Evolutionary conservation across 176 grass and related monocot genomes (phyloP).

Genomic region (Echinochloa phyllopogon): DNA sequence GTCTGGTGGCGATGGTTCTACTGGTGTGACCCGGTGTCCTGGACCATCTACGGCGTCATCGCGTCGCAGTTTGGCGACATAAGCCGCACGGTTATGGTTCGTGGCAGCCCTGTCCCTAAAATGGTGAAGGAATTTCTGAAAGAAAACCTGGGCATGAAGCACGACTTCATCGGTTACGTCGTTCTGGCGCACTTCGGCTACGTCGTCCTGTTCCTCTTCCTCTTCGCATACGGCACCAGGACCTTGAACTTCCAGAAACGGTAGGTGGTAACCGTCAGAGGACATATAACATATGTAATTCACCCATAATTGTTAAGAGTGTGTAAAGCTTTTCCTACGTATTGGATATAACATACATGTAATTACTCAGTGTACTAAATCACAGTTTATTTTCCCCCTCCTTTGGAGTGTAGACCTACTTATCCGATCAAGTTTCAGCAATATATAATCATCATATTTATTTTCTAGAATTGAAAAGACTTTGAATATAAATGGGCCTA

Average conservation of each 20-base stretch:
- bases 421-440: neutral
- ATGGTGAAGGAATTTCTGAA: slow-evolving; percentile 56
- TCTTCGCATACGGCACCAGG: slow-evolving; percentile 72
- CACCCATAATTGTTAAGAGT: neutral
- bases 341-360: neutral
- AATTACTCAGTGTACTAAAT: neutral
- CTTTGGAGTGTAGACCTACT: neutral
- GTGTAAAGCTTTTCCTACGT: neutral
- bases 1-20: slow-evolving; percentile 92
- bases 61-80: slow-evolving; percentile 58
- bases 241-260: slow-evolving; percentile 71
- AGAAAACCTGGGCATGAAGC: slow-evolving; percentile 46
- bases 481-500: no score
- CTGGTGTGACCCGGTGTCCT: slow-evolving; percentile 69
- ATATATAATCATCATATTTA: no score
- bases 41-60: slow-evolving; percentile 64
- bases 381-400: no score
- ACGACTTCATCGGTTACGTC: slow-evolving; percentile 59
- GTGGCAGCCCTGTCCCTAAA: neutral
- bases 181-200: slow-evolving; percentile 60
- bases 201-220: slow-evolving; percentile 54
- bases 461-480: no score
- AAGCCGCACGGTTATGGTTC: neutral
- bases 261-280: slow-evolving; percentile 29
- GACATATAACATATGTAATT: neutral